Conservation (phyloP, 1,284 basidiomycete genomes). For the Wallemia ichthyophaga region DNA sequence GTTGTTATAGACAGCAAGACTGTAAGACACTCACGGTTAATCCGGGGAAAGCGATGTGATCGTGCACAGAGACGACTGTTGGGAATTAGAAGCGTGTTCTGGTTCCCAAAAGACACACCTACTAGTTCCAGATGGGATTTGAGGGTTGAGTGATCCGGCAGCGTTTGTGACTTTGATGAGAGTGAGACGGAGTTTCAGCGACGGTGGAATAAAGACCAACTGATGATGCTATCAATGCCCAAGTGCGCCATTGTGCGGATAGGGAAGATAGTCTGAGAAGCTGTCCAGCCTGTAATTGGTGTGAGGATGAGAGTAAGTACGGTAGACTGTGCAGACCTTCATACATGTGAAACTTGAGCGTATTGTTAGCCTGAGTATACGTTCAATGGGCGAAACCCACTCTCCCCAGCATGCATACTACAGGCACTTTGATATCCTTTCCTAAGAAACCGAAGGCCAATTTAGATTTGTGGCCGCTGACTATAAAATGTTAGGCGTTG, state of each 20-base stretch:
- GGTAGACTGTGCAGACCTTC: no score
- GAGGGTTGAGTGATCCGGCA: slow-evolving; percentile 39
- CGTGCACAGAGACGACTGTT: slow-evolving; percentile 44
- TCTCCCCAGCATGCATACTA: slow-evolving; percentile 55
- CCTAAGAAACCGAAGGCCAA: slow-evolving; percentile 49
- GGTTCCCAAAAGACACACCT: slow-evolving; percentile 12
- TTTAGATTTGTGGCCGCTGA: slow-evolving; percentile 38
- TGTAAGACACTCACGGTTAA: slow-evolving; percentile 21
- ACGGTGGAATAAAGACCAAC: slow-evolving; percentile 18
- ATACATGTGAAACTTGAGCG: slow-evolving; percentile 39
- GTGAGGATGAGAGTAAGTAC: background rate
- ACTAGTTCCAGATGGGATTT: slow-evolving; percentile 50
- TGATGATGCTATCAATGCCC: slow-evolving; percentile 39
- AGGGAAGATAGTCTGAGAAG: slow-evolving; percentile 27
- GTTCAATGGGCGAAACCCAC: slow-evolving; percentile 17
- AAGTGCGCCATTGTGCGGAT: slow-evolving; percentile 41
- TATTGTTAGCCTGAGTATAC: background rate
- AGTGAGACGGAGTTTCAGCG: slow-evolving; percentile 2
- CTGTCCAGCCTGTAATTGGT: background rate
- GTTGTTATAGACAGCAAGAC: background rate
- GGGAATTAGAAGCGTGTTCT: background rate
- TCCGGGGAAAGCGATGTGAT: slow-evolving; percentile 50
- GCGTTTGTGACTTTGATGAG: slow-evolving; percentile 41
- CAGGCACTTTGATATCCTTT: slow-evolving; percentile 26
- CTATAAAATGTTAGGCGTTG: slow-evolving; percentile 16